Evolutionary conservation across 202 grass and related monocot genomes (phyloP).

Genomic region (Schoenoplectus tabernaemontani): DNA sequence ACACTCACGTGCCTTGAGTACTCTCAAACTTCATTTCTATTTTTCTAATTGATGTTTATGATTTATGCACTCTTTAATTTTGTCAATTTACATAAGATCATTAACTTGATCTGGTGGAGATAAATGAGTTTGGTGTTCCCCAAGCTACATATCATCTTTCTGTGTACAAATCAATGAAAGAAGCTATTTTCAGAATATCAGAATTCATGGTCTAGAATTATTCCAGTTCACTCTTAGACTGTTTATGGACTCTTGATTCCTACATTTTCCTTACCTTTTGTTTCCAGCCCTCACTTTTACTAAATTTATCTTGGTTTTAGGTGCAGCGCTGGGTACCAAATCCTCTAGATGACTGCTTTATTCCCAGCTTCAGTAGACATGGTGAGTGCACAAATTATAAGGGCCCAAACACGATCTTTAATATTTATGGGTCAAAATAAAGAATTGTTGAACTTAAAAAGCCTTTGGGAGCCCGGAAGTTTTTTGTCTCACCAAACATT

Average conservation of each 20-base stretch:
- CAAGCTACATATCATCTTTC: neutral
- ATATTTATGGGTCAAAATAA: neutral
- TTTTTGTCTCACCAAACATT: neutral
- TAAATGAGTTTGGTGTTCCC: conserved; percentile 16
- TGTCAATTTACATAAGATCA: conserved; percentile 14
- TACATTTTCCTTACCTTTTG: neutral
- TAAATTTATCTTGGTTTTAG: conserved; percentile 7
- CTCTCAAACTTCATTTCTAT: neutral
- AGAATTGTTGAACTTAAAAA: neutral
- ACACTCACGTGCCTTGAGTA: neutral
- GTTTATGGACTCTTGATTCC: neutral
- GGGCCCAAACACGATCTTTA: neutral
- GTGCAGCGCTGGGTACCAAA: neutral
- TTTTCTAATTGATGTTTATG: neutral
- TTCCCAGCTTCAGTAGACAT: conserved; percentile 3
- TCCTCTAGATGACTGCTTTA: neutral
- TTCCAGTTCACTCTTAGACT: neutral
- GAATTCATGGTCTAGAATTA: neutral
- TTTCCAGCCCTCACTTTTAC: neutral
- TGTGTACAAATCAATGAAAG: neutral
- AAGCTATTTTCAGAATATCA: neutral
- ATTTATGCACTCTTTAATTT: conserved; percentile 17
- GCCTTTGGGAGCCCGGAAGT: neutral
- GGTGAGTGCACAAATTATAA: neutral
- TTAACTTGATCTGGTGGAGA: conserved; percentile 39